Conservation (phyloP, 2,329 filamentous ascomycete species). For the Epicoccum nigrum region DNA sequence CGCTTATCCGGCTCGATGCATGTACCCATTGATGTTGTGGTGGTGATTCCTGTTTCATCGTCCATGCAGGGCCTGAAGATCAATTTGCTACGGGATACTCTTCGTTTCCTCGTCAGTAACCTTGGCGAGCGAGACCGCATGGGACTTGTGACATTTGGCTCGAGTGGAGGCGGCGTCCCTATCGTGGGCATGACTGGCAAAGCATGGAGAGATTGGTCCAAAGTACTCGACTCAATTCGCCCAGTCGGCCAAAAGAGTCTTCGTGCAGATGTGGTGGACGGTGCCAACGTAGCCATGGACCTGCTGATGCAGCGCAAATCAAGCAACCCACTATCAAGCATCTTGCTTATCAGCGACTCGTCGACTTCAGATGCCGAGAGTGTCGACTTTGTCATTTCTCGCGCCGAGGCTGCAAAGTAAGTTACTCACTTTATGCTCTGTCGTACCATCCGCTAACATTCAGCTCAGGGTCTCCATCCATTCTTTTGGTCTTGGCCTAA, state of each 20-base stretch:
- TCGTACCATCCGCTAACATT: constrained; percentile 23
- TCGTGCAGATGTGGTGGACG: constrained; percentile 94
- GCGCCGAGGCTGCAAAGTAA: constrained; percentile 95
- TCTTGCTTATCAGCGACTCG: constrained; percentile 96
- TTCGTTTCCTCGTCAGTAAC: constrained; percentile 88
- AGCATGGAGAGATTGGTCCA: constrained; percentile 88
- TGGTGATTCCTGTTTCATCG: constrained; percentile 95
- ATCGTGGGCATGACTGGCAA: constrained; percentile 99
- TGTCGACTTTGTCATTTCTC: constrained; percentile 95
- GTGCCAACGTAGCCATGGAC: constrained; percentile 98
- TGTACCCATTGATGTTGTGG: constrained; percentile 91
- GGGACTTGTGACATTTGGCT: constrained; percentile 96
- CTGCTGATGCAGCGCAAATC: constrained; percentile 96
- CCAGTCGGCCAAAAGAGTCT: constrained; percentile 96
- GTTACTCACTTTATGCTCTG: constrained; percentile 43
- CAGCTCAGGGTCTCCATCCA: constrained; percentile 81
- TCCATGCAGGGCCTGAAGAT: constrained; percentile 99
- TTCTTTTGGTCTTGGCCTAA: constrained; percentile 94
- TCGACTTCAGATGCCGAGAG: constrained; percentile 93
- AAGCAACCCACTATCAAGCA: constrained; percentile 92
- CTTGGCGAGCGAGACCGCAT: constrained; percentile 94
- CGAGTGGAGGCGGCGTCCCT: constrained; percentile 88
- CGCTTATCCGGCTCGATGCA: constrained; percentile 67
- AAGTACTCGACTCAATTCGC: constrained; percentile 83
- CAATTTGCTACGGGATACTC: constrained; percentile 85